Evolutionary conservation across 768 basidiomycete genomes (phyloP).

Genomic region (Coprinellus micaceus): DNA sequence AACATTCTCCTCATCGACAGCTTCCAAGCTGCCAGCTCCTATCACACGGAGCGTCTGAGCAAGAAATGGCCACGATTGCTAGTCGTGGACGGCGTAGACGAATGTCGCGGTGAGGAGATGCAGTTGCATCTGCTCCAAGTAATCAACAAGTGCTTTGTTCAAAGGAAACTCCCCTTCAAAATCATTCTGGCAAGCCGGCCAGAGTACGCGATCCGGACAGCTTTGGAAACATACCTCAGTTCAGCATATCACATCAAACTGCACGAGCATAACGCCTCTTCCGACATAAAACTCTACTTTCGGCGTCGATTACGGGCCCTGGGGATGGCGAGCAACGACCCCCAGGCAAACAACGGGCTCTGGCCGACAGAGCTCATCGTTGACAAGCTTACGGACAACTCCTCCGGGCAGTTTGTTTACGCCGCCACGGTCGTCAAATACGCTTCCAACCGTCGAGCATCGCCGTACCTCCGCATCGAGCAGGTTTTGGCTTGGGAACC

Average conservation of each 20-base stretch:
- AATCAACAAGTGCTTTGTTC: not conserved
- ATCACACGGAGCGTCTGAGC: not conserved
- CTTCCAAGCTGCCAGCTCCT: not conserved
- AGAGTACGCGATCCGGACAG: not conserved
- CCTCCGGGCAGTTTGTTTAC: conserved; percentile 5
- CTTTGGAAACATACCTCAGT: not conserved
- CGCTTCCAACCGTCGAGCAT: not conserved
- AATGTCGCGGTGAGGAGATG: not conserved
- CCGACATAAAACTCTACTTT: conserved; percentile 1
- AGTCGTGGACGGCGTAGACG: conserved; percentile 1
- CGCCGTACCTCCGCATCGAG: not conserved
- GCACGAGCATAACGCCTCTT: not conserved
- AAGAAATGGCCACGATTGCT: not conserved
- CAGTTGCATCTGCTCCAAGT: not conserved
- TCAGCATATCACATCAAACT: not conserved
- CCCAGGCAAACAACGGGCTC: not conserved
- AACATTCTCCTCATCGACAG: not conserved
- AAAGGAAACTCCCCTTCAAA: not conserved
- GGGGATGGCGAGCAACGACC: not conserved
- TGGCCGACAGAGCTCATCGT: not conserved
- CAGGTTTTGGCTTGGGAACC: not conserved
- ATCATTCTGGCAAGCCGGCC: conserved; percentile 2
- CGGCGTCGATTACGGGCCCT: not conserved
- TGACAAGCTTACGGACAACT: not conserved
- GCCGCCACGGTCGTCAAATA: not conserved